A percentile compares a stretch with the other conserved stretches of the same genome.
Conservation (phyloP, 805 yeast genomes). For the Candida sanyiensis region DNA sequence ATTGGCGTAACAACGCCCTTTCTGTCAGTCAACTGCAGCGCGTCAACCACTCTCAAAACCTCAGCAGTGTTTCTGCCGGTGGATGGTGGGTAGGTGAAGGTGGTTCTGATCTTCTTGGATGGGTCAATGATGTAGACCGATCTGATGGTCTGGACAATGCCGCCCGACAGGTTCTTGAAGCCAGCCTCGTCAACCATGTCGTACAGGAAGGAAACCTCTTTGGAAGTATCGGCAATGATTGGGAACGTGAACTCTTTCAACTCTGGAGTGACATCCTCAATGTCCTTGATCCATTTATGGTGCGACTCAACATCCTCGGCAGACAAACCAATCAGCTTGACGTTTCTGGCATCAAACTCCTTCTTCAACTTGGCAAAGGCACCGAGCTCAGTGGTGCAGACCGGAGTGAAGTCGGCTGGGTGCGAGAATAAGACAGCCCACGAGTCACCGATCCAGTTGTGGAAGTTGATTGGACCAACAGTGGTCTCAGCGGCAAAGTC, state of each 20-base stretch:
- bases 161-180: slow-evolving; percentile 65
- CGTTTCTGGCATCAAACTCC: slow-evolving; percentile 79
- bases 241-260: slow-evolving; percentile 80
- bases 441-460: slow-evolving; percentile 75
- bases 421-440: slow-evolving; percentile 91
- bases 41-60: slow-evolving; percentile 84
- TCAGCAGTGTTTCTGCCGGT: slow-evolving; percentile 93
- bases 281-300: slow-evolving; percentile 83
- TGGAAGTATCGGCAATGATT: slow-evolving; percentile 80
- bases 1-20: slow-evolving; percentile 85
- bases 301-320: slow-evolving; percentile 80
- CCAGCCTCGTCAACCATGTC: slow-evolving; percentile 89
- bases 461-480: slow-evolving; percentile 78
- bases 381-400: slow-evolving; percentile 93
- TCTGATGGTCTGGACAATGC: slow-evolving; percentile 82
- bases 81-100: slow-evolving; percentile 87
- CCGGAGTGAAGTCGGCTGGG: slow-evolving; percentile 96
- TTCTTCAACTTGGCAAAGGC: slow-evolving; percentile 87
- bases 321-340: slow-evolving; percentile 84
- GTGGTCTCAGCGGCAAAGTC: slow-evolving; percentile 82
- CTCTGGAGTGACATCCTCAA: slow-evolving; percentile 68
- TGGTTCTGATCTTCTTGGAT: slow-evolving; percentile 77
- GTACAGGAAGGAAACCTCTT: slow-evolving; percentile 77
- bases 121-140: slow-evolving; percentile 92
- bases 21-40: slow-evolving; percentile 79